Evolutionary conservation across 1,284 basidiomycete genomes (phyloP).

Genomic region (Naganishia sp.): DNA sequence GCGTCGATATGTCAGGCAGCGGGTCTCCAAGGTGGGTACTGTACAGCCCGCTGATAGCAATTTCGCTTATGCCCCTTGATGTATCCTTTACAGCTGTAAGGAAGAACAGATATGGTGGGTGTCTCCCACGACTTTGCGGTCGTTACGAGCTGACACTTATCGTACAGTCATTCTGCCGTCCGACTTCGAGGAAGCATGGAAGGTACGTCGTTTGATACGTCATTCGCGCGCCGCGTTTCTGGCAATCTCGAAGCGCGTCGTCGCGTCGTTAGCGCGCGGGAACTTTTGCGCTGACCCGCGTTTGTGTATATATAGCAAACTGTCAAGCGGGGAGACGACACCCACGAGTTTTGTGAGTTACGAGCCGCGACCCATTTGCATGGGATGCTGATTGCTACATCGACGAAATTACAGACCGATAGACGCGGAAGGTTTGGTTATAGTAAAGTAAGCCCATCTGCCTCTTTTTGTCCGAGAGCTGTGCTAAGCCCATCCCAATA

Average conservation of each 20-base stretch:
- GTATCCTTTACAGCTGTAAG: constrained; percentile 72
- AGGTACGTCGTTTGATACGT: constrained; percentile 64
- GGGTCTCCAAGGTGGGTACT: constrained; percentile 79
- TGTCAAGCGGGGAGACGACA: constrained; percentile 90
- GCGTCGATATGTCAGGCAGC: constrained; percentile 95
- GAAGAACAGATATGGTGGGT: constrained; percentile 81
- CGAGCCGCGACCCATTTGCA: constrained; percentile 41
- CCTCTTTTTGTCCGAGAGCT: background rate
- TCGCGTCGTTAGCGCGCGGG: constrained; percentile 37
- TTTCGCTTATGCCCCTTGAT: background rate
- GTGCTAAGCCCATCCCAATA: background rate
- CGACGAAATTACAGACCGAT: constrained; percentile 20
- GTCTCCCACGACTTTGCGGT: background rate
- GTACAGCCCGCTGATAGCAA: background rate
- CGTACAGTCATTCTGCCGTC: constrained; percentile 77
- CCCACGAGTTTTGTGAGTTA: constrained; percentile 87
- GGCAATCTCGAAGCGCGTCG: constrained; percentile 35
- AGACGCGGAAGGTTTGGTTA: constrained; percentile 16
- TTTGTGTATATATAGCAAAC: constrained; percentile 65
- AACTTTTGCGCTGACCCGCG: constrained; percentile 40
- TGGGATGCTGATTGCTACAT: constrained; percentile 9
- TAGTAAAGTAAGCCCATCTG: constrained; percentile 32
- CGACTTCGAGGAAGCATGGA: constrained; percentile 99
- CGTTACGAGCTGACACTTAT: too few species aligned
- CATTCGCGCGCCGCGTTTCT: constrained; percentile 53